phyloP scores from a whole-genome alignment of 192 early-diverging fungal genomes.

The Podila epicladia region DNA sequence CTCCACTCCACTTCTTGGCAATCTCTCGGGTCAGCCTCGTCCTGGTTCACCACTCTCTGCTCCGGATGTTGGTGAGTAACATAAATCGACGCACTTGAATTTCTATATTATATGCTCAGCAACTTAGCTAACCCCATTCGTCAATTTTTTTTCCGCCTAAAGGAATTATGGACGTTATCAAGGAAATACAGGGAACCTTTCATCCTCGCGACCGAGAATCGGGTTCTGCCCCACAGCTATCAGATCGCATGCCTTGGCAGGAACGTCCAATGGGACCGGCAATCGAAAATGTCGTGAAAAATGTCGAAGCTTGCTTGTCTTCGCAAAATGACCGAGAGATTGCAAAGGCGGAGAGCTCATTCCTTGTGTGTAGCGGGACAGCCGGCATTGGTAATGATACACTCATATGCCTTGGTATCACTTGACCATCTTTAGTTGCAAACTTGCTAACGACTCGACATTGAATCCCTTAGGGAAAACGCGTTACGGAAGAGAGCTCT shows the following conservation, averaged over 20 bases:
- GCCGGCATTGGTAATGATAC: constrained; percentile 16
- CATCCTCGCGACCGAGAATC: not conserved
- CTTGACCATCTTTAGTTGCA: not conserved
- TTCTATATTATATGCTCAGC: no score
- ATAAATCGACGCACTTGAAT: no score
- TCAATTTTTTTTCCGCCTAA: not conserved
- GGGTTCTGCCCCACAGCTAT: not conserved
- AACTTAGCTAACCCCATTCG: not conserved
- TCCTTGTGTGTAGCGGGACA: constrained; percentile 23
- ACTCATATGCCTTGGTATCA: constrained; percentile 3
- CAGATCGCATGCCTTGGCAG: constrained; percentile 3
- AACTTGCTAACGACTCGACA: not conserved
- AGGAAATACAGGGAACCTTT: constrained; percentile 7
- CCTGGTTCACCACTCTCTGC: no score
- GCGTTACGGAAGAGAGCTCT: constrained; percentile 8
- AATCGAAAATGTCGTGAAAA: constrained; percentile 6
- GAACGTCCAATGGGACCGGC: constrained; percentile 5
- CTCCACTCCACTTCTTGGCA: no score
- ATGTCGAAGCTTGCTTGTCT: constrained; percentile 3
- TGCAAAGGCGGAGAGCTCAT: constrained; percentile 12
- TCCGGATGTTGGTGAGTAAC: no score
- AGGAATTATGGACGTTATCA: constrained; percentile 13
- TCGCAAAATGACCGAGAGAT: not conserved
- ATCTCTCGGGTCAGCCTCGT: no score
- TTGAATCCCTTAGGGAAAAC: not conserved